Base-by-base conservation (phyloP, 257 asterid genomes). In the Cynanchum wilfordii region DNA sequence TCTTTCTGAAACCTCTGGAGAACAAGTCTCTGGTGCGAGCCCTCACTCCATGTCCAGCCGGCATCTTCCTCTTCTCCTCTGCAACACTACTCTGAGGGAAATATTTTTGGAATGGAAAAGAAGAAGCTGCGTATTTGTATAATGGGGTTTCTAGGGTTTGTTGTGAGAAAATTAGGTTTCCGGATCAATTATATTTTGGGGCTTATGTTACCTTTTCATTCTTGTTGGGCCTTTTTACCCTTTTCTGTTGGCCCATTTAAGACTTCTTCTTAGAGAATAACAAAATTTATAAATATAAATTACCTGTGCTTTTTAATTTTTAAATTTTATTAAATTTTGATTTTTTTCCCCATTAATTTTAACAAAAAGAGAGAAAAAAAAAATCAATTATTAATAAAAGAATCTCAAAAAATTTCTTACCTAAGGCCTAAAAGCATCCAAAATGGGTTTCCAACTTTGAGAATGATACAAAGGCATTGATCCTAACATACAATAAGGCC, bases 11-110 rank as follows among this genome's bases (percentile, higher is more conserved):
- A 0, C 81, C 83, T 13, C 85, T 75, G 1, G 84, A 36, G 76
- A 83, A 83, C 71, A 52, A 55, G 72, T 80, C 83, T 27, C 84
- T 36, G 2, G 87, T 83, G 29, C 87, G 72, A 24, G 88, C 10
- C 52, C 86, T 73, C 20, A 81, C 1, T 1, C 88, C 88, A n/a
- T 84, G 88, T 13, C 88, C 88, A 22, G 86, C 88, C 72, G 88
- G 88, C 88, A 84, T 84, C 19, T 63, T 69, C n/a, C 16, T 16
- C 64, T 52, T 3, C 64, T 19, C 64, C 78, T 13, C 62, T 19
- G 24, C 11, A 24, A 27, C 57, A 10, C 70, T 66, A n/a, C 2
- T 16, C 50, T 22, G 10, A 49, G 24, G 57, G 1, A 30, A 56
- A 25, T 55, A 12, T 54, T 54, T 15, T 15, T 4, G 27, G 11